Percentiles rank a stretch among this genome's conserved stretches.
Evolutionary conservation across 768 basidiomycete species (phyloP).

Genomic region (Termitomyces sp.): DNA sequence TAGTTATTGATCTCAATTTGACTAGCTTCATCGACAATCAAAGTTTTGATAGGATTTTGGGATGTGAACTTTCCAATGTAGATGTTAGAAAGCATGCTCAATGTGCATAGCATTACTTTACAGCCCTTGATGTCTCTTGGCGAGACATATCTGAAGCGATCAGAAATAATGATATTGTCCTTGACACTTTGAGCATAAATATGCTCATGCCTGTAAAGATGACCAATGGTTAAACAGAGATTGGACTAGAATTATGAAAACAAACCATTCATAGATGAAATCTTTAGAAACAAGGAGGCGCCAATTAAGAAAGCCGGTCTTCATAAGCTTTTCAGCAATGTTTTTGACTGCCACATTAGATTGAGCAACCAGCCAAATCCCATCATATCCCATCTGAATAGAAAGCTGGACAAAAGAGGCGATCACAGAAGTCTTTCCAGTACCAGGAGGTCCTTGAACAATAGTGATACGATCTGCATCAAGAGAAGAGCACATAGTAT

Average conservation of each 20-base stretch:
- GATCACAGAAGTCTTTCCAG: constrained; percentile 73
- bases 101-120: constrained; percentile 68
- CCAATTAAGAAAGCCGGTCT: constrained; percentile 49
- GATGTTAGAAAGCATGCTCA: constrained; percentile 63
- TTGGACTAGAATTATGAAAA: constrained; percentile 1
- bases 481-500: constrained; percentile 37
- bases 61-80: constrained; percentile 26
- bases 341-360: constrained; percentile 89
- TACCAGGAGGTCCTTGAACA: constrained; percentile 58
- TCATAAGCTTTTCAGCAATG: constrained; percentile 75
- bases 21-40: constrained; percentile 63
- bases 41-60: constrained; percentile 37
- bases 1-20: constrained; percentile 60
- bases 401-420: constrained; percentile 53
- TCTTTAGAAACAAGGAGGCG: constrained; percentile 65
- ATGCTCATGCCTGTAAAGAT: constrained; percentile 70
- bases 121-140: constrained; percentile 26
- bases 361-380: constrained; percentile 80
- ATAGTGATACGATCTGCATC: constrained; percentile 34
- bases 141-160: constrained; percentile 23
- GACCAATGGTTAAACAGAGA: not conserved
- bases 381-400: constrained; percentile 29
- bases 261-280: constrained; percentile 63
- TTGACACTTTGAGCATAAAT: constrained; percentile 45
- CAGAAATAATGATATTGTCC: constrained; percentile 48